These are phyloP conservation scores for Botryotinia narcissicola DNA, from an alignment of 2,329 filamentous ascomycete genomes.

Conservation along the genomic window DNA sequence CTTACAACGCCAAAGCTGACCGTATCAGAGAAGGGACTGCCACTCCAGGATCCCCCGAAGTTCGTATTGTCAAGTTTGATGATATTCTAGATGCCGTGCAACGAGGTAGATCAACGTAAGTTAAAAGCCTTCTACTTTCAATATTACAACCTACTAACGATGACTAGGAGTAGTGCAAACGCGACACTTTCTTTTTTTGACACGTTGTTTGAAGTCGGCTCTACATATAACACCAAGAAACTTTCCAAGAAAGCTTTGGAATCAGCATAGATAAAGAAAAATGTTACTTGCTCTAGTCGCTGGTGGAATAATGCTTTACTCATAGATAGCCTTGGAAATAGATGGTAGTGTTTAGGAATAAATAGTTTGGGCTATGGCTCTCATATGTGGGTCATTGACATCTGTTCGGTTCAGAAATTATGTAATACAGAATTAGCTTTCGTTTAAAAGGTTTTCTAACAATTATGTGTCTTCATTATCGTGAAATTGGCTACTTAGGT, in stretches of 20 bases:
- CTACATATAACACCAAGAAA: slow-evolving; percentile 17
- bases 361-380: not conserved
- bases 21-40: not conserved
- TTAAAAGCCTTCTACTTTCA: not conserved
- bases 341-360: not conserved
- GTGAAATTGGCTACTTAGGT: not conserved
- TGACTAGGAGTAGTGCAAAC: not conserved
- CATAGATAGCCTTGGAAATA: not conserved
- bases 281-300: not conserved
- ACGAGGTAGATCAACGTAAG: not conserved
- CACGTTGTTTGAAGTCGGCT: slow-evolving; percentile 2
- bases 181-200: slow-evolving; percentile 6
- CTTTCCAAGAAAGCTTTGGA: not conserved
- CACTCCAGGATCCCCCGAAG: not conserved
- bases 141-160: not conserved
- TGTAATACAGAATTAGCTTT: not conserved
- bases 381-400: not conserved
- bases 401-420: not conserved
- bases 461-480: not conserved
- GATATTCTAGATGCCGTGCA: not conserved
- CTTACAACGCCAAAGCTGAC: not conserved
- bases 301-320: not conserved
- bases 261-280: not conserved
- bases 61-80: slow-evolving; percentile 13
- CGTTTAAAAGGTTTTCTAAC: too few species aligned